Conservation (phyloP, 2,329 filamentous ascomycete species). For the Acephala macrosclerotiorum region DNA sequence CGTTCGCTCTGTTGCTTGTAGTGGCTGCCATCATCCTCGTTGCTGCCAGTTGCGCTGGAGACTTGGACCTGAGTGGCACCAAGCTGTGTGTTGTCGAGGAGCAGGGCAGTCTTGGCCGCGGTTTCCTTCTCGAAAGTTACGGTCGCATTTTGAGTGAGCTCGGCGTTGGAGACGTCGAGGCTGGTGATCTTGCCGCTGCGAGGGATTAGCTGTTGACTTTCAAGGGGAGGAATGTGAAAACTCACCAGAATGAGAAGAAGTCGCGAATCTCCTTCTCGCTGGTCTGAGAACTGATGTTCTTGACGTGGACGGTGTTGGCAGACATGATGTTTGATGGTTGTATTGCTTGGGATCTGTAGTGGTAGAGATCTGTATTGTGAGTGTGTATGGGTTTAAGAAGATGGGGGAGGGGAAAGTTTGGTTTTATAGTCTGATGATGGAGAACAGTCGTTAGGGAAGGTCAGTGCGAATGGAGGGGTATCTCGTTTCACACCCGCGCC, state of each 20-base stretch:
- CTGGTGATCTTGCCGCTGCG: slow-evolving; percentile 87
- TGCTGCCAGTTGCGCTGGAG: slow-evolving; percentile 68
- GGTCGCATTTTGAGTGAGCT: slow-evolving; percentile 80
- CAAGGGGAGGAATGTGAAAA: slow-evolving; percentile 13
- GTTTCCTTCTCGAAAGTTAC: slow-evolving; percentile 97
- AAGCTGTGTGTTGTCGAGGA: slow-evolving; percentile 96
- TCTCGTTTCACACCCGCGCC: too few species aligned
- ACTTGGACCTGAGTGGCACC: slow-evolving; percentile 84
- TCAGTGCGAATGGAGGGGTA: not conserved
- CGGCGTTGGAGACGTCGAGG: slow-evolving; percentile 75
- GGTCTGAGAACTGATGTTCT: slow-evolving; percentile 84
- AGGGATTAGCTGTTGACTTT: slow-evolving; percentile 32
- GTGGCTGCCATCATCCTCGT: slow-evolving; percentile 64
- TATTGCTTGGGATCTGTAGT: not conserved
- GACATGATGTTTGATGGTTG: slow-evolving; percentile 37
- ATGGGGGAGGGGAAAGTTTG: not conserved
- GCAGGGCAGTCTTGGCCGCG: slow-evolving; percentile 93
- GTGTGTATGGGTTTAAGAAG: not conserved
- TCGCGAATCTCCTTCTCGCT: slow-evolving; percentile 91
- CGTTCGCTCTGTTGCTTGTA: slow-evolving; percentile 62
- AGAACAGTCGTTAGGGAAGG: not conserved
- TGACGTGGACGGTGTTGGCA: slow-evolving; percentile 77
- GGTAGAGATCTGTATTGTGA: not conserved
- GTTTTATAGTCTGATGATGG: not conserved
- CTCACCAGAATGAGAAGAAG: slow-evolving; percentile 96